Base-by-base conservation (phyloP, 2,329 filamentous ascomycete genomes). In the Xylaria sp. region DNA sequence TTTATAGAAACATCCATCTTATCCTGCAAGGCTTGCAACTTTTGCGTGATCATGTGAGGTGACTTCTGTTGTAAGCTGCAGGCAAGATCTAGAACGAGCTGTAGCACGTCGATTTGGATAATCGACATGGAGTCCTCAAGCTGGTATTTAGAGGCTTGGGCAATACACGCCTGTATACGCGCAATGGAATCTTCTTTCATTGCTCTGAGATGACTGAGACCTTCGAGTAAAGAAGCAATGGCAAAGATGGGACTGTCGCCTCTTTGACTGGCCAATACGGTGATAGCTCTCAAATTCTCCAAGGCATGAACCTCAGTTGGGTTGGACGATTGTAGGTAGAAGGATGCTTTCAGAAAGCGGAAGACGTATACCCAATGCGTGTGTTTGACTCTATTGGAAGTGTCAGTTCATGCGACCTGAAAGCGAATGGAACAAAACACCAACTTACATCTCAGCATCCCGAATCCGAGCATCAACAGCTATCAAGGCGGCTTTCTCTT, bases 311-410 rank as follows among this genome's bases (percentile, higher is more conserved):
- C 78, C 60, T 92, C 90, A 10, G 83, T 80, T 8, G 81, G 79
- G 49, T 77, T 83, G 3, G 81, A 78, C 52, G 80, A 79, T 65
- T 89, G 82, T 54, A 91, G 75, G 60, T 88, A 83, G 51, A 92
- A 81, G 0, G 87, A 84, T 0, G 87, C 84, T 65, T 90, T 89
- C 11, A 92, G 75, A 51, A 93, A 85, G 6, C 89, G 85, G 67
- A 92, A 89, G 0, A 87, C 87, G 70, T 92, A 93, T 13, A 87
- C 80, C 90, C 90, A 93, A 54, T 85, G 82, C 7, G 81, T 77
- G 66, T 89, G 86, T 69, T 86, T 84, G 68, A 85, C 57, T 42
- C 78, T 84, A 61, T 13, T 11, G 8, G 16, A 30, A 8, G 0
- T 23, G 60, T 73, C 59, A 72, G 66, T 23, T 47, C 30, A 66